Percentiles rank a stretch among this genome's conserved stretches.
phyloP scores from a whole-genome alignment of 768 basidiomycete genomes.

The Leccinum incarnatum region DNA sequence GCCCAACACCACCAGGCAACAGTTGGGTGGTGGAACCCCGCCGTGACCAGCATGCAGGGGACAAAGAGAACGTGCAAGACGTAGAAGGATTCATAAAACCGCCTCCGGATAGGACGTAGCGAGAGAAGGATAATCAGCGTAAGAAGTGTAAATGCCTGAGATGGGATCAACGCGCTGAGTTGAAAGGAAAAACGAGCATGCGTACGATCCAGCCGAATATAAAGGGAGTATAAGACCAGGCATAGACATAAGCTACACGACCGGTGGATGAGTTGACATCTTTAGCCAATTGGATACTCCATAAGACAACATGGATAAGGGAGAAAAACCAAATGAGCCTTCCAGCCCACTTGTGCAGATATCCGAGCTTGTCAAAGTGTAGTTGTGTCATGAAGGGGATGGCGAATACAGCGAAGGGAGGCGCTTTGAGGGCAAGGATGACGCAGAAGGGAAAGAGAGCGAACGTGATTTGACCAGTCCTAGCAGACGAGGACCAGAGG shows the following conservation, averaged over 20 bases:
- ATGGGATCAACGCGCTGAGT: conserved; percentile 1
- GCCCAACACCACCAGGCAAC: conserved; percentile 68
- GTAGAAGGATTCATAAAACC: conserved; percentile 66
- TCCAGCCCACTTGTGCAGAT: conserved; percentile 71
- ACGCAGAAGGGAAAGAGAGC: conserved; percentile 69
- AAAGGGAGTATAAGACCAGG: conserved; percentile 61
- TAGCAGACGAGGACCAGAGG: conserved; percentile 68
- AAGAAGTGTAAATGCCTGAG: conserved; percentile 54
- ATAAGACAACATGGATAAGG: conserved; percentile 58
- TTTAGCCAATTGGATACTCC: conserved; percentile 62
- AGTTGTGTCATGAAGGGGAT: conserved; percentile 58
- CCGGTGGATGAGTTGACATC: conserved; percentile 46
- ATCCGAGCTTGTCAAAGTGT: conserved; percentile 73
- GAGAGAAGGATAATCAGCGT: conserved; percentile 54
- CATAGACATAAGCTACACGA: conserved; percentile 45
- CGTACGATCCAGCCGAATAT: conserved; percentile 58
- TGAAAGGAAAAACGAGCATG: conserved; percentile 10
- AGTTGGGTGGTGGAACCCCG: conserved; percentile 66
- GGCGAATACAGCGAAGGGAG: conserved; percentile 72
- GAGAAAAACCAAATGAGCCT: conserved; percentile 66
- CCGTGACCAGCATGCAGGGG: conserved; percentile 55
- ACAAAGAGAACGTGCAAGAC: conserved; percentile 60
- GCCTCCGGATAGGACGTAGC: conserved; percentile 46
- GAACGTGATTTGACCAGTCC: conserved; percentile 70
- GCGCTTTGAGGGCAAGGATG: conserved; percentile 66